Conservation (phyloP, 169 alveolate species). For the Plasmodium vinckei region DNA sequence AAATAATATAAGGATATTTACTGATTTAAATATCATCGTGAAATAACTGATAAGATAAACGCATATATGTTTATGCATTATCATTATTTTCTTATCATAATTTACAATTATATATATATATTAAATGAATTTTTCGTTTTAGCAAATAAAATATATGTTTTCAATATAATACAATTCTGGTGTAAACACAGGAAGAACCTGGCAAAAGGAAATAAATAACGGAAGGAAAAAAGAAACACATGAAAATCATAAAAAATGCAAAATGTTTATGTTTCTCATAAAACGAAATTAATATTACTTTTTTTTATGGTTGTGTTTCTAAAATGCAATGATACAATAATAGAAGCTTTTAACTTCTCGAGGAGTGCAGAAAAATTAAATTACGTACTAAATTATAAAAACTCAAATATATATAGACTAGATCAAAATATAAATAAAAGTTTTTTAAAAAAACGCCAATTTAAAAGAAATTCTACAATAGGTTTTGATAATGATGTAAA, state of each 20-base stretch:
- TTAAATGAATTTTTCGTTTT: no score
- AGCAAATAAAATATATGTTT: no score
- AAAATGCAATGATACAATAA: conserved; percentile 16
- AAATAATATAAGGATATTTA: no score
- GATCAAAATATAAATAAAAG: conserved; percentile 55
- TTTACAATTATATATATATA: no score
- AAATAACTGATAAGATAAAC: no score
- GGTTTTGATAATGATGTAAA: conserved; percentile 43
- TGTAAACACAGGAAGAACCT: neutral
- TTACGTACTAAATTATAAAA: conserved; percentile 62
- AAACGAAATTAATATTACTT: conserved; percentile 47
- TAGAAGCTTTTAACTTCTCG: conserved; percentile 38
- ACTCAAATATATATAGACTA: conserved; percentile 10
- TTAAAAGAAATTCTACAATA: conserved; percentile 5
- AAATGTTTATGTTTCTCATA: conserved; percentile 36
- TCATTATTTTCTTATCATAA: no score
- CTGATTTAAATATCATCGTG: no score
- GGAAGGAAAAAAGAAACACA: conserved; percentile 8
- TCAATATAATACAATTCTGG: neutral
- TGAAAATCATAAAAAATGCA: conserved; percentile 56
- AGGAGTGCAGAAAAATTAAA: conserved; percentile 32
- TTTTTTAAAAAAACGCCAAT: conserved; percentile 37
- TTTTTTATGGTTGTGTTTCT: conserved; percentile 41
- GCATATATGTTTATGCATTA: no score
- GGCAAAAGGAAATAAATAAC: neutral